Evolutionary conservation across 2,329 filamentous ascomycete species (phyloP).

Genomic region (Fusarium luffae): DNA sequence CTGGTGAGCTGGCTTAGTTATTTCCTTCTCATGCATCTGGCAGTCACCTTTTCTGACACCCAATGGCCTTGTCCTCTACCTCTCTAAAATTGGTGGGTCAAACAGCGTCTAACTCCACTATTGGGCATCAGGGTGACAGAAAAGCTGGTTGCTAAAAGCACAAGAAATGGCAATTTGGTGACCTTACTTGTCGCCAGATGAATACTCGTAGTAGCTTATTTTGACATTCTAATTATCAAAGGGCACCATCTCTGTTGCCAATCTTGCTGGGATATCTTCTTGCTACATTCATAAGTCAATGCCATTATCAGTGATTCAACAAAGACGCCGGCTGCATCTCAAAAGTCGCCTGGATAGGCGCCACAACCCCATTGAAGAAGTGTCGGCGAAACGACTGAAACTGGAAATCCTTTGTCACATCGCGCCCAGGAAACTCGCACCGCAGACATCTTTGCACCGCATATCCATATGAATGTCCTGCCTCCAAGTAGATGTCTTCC

Average conservation of each 20-base stretch:
- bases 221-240: neutral
- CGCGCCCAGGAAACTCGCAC: neutral
- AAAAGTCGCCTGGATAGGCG: neutral
- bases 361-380: neutral
- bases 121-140: neutral
- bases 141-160: neutral
- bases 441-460: neutral
- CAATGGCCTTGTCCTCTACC: no score
- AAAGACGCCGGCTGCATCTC: neutral
- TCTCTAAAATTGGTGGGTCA: no score
- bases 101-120: neutral
- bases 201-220: neutral
- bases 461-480: neutral
- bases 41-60: neutral
- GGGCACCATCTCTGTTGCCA: neutral
- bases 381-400: neutral
- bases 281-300: neutral
- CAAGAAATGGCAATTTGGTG: neutral
- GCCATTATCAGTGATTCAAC: neutral
- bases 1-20: neutral
- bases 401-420: neutral
- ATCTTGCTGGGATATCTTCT: neutral
- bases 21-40: neutral
- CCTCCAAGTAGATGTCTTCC: neutral
- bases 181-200: fast-evolving